A percentile compares a stretch with the other conserved stretches of the same genome.
Conservation (phyloP, 805 yeast species). For the Trichomonascus vanleenenianus region DNA sequence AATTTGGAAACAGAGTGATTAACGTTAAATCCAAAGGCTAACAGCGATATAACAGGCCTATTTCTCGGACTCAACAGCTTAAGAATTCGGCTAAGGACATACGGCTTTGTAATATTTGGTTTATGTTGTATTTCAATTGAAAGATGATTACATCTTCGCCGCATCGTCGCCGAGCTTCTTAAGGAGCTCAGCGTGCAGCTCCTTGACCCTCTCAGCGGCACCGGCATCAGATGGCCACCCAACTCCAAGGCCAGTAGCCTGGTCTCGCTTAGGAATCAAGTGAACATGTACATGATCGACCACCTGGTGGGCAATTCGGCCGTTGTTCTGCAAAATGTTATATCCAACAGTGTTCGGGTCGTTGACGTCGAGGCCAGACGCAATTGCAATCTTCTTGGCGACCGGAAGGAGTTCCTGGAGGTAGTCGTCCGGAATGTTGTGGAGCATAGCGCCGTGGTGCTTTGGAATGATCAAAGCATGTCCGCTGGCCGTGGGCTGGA, state of each 20-base stretch:
- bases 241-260: slow-evolving; percentile 66
- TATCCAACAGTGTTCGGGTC: slow-evolving; percentile 64
- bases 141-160: slow-evolving; percentile 1
- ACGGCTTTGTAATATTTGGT: not conserved
- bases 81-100: no score
- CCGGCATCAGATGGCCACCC: slow-evolving; percentile 93
- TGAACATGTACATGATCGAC: slow-evolving; percentile 97
- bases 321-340: slow-evolving; percentile 88
- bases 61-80: no score
- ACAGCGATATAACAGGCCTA: no score
- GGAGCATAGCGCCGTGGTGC: slow-evolving; percentile 87
- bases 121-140: not conserved
- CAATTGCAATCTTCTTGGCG: slow-evolving; percentile 76
- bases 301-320: slow-evolving; percentile 88
- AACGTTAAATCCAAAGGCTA: no score
- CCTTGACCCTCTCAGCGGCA: slow-evolving; percentile 63
- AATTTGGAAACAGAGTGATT: no score
- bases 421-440: slow-evolving; percentile 87
- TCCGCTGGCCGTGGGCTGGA: slow-evolving; percentile 85
- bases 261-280: slow-evolving; percentile 80
- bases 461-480: slow-evolving; percentile 90
- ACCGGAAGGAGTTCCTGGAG: slow-evolving; percentile 80
- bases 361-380: slow-evolving; percentile 47
- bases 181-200: slow-evolving; percentile 46
- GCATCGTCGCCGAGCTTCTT: slow-evolving; percentile 11